Base-by-base conservation (phyloP, 345 rosid genomes). In the Tarenaya hassleriana region DNA sequence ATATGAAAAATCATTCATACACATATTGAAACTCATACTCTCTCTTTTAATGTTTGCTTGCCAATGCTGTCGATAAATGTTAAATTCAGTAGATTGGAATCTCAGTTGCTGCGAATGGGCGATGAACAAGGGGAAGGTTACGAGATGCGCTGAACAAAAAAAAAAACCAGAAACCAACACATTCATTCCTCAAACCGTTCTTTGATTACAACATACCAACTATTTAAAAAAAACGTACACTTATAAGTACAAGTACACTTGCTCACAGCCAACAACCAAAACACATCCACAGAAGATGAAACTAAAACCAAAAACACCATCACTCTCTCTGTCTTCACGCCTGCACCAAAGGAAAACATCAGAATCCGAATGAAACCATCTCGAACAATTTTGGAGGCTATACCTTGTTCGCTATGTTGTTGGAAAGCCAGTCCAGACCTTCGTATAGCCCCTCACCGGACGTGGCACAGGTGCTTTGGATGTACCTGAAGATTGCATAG, bases 381-480 rank as follows among this genome's bases (percentile, higher is more conserved):
- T 38, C 15, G 31, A 46, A 2, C 5, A 24, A 10, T 9, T 46
- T 33, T 16, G 41, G 35, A 64, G 15, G 7, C 35, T 21, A 41
- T 65, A 79, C 84, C 81, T 81, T 84, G 71, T 69, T 73, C 29
- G 80, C 81, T 19, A 80, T 83, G 80, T 83, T 83, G 77, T 76
- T 80, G 70, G 88, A 80, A 12, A 84, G 88, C 94, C 94, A 84
- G 50, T 84, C 94, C 21, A 83, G 73, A 31, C 92, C 92, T 72
- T 81, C 88, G 7, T 84, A 84, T 0, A 84, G 75, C 34, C 94
- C 94, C 73, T 78, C 94, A 47, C 94, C 92, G 5, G 87, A 74
- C 10, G 86, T 82, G 3, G 86, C 90, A 18, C 90, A 82, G 27
- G 90, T 75, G 67, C 92, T 83, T 76, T 84, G 92, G 67, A 84